Percentiles rank a stretch among this genome's conserved stretches.
phyloP scores from a whole-genome alignment of 75 land plant genomes.

The Pinus taeda region DNA sequence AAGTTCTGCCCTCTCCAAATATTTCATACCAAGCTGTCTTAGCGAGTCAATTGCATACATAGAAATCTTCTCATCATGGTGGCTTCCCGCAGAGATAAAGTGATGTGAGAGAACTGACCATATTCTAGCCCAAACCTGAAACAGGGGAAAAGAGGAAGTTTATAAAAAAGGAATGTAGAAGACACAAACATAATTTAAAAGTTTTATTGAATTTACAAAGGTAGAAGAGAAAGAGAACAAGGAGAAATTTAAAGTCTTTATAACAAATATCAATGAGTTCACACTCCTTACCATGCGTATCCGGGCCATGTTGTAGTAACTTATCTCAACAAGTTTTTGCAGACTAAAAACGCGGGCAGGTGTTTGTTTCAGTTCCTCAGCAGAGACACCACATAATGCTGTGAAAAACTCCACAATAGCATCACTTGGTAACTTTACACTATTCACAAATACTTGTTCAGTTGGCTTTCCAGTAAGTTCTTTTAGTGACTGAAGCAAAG shows the following conservation, averaged over 20 bases:
- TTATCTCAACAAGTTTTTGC: slow-evolving; percentile 96
- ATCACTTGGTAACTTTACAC: slow-evolving; percentile 90
- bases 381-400: slow-evolving; percentile 92
- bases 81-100: slow-evolving; percentile 94
- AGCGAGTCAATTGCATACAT: slow-evolving; percentile 99
- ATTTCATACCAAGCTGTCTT: slow-evolving; percentile 95
- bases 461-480: slow-evolving; percentile 92
- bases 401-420: slow-evolving; percentile 89
- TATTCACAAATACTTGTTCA: slow-evolving; percentile 93
- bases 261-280: background rate
- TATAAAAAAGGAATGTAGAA: background rate
- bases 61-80: slow-evolving; percentile 90
- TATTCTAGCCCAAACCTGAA: slow-evolving; percentile 96
- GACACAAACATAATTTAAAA: background rate
- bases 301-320: slow-evolving; percentile 96
- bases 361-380: slow-evolving; percentile 86
- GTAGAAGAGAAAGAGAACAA: background rate
- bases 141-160: background rate
- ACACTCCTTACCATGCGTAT: slow-evolving; percentile 71
- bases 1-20: slow-evolving; percentile 93
- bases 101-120: slow-evolving; percentile 89
- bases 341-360: slow-evolving; percentile 98
- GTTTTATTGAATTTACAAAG: background rate
- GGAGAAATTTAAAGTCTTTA: background rate
- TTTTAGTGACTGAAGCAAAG: slow-evolving; percentile 69